A percentile compares a stretch with the other conserved stretches of the same genome.
phyloP scores from a whole-genome alignment of 2,329 filamentous ascomycete species.

The Emergomyces pasteurianus region DNA sequence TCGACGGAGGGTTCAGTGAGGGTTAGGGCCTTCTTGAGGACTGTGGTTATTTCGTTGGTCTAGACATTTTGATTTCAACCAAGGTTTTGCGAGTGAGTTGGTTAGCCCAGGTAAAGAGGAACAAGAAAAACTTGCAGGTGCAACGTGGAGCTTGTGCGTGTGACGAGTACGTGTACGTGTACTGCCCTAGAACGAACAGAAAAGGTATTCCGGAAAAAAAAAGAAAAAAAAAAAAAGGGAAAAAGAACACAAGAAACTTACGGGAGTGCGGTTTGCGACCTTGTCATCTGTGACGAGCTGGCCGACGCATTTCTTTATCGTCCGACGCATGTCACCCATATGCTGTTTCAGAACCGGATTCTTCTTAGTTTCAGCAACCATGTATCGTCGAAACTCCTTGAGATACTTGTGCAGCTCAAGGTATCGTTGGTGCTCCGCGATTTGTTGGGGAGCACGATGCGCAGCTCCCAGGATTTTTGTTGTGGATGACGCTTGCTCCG shows the following conservation, averaged over 20 bases:
- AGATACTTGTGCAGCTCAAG: constrained; percentile 53
- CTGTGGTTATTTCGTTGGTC: constrained; percentile 38
- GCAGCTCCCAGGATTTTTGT: constrained; percentile 16
- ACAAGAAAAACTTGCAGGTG: background rate
- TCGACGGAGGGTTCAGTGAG: constrained; percentile 45
- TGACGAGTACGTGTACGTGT: background rate
- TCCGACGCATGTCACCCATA: constrained; percentile 59
- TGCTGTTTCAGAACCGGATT: constrained; percentile 50
- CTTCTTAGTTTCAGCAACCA: constrained; percentile 43
- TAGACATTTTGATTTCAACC: constrained; percentile 10
- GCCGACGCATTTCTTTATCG: constrained; percentile 59
- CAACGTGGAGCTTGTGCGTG: background rate
- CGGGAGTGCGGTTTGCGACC: constrained; percentile 47
- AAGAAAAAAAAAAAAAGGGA: background rate
- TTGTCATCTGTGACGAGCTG: constrained; percentile 55
- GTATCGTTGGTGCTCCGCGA: constrained; percentile 38
- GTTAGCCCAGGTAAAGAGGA: constrained; percentile 7
- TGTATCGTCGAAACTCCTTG: constrained; percentile 46
- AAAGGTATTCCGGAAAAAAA: background rate
- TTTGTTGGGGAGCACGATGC: constrained; percentile 23
- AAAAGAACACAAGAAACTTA: constrained; percentile 23
- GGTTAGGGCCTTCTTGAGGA: constrained; percentile 44
- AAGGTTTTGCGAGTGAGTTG: background rate
- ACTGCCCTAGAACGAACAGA: background rate
- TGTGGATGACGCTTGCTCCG: constrained; percentile 9